Evolutionary conservation across 2,329 filamentous ascomycete species (phyloP), one percentile per base, ranked within the genome.

Genomic region (Pezicula rhizophila): DNA sequence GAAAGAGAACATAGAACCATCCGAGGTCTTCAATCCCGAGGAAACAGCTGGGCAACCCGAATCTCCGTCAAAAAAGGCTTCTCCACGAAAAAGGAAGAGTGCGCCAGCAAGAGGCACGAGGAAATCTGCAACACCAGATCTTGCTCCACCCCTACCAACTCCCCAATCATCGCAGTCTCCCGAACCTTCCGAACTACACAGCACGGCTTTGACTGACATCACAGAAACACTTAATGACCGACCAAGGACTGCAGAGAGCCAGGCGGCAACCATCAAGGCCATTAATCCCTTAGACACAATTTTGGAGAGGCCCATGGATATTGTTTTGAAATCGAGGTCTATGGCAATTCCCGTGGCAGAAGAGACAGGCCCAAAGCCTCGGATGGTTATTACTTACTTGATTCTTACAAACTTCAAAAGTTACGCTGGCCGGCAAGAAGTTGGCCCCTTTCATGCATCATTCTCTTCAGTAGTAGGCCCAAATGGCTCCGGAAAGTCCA

Each of bases 361-460:
- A 65, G 82, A 89, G 23, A 80, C 78, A 1, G 83, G 79, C 0
- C 87, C 90, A 1, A 95, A 91, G 66, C 75, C 89, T 46, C 86
- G 93, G 46, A 91, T 93, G 56, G 92, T 97, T 47, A 92, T 99
- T 56, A 93, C 89, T 15, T 89, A 96, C 64, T 75, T 99, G 43
- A 84, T 95, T 51, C 77, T 99, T 58, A 95, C 82, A 57, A 99
- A 99, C 69, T 99, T 99, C 80, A 99, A 99, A 73, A 97, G 92
- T 72, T 99, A 99, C 66, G 93, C 93, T 14, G 93, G 93, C 4
- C 78, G 87, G 53, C 93, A 99, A 67, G 86, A 95, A 69, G 93
- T 99, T 51, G 93, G 93, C 0, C 93, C 93, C 0, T 99, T 99
- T 66, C 93, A 99, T 66, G 80, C 89, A 2, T 99, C 93, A 0